Conservation (phyloP, 73 alveolate genomes). For the Paramecium sexaurelia region DNA sequence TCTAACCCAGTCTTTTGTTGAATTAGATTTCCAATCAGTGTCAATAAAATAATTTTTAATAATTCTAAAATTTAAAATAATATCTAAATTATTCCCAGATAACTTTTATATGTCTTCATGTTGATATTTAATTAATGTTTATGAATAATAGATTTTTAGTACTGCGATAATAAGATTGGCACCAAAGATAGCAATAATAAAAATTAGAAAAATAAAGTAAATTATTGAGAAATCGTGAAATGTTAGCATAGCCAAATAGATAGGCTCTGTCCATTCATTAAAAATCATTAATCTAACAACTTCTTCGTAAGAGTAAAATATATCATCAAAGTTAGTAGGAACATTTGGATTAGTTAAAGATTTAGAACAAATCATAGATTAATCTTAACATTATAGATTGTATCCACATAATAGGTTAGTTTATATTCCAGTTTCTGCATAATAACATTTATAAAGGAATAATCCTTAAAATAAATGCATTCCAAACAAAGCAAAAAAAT, state of each 20-base stretch:
- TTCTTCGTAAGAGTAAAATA: background rate
- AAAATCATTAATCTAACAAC: slow-evolving; percentile 34
- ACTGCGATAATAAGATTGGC: slow-evolving; percentile 40
- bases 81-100: background rate
- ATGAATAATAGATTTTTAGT: background rate
- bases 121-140: background rate
- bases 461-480: slow-evolving; percentile 43
- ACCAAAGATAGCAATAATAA: slow-evolving; percentile 34
- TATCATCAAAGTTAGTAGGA: slow-evolving; percentile 24
- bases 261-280: slow-evolving; percentile 57
- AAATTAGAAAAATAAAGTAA: background rate
- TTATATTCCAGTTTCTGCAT: background rate
- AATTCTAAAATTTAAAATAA: background rate
- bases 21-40: background rate
- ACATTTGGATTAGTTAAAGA: background rate
- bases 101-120: background rate
- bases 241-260: slow-evolving; percentile 33
- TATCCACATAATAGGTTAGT: background rate
- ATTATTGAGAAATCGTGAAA: background rate
- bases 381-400: background rate
- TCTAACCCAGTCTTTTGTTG: background rate
- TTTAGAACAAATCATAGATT: background rate
- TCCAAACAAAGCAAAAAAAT: slow-evolving; percentile 48
- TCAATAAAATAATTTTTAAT: background rate
- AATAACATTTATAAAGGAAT: background rate